Conservation (phyloP, 225 moss, liverwort and hornwort species). For the Pseudisothecium myosuroides region DNA sequence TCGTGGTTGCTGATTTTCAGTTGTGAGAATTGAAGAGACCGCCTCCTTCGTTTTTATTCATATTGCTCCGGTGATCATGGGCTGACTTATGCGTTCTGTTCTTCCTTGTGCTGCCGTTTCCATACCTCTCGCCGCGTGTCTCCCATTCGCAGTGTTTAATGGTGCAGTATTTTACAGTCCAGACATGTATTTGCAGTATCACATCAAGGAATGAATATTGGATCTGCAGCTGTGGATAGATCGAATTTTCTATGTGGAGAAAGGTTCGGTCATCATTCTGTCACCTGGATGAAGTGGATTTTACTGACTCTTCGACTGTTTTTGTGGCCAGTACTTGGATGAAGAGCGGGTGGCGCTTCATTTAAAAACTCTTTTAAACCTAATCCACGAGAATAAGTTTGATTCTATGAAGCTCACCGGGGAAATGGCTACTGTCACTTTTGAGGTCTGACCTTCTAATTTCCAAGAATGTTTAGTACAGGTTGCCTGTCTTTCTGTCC, state of each 20-base stretch:
- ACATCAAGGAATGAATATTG: neutral
- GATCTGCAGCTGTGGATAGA: neutral
- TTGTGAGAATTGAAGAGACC: neutral
- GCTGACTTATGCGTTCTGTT: neutral
- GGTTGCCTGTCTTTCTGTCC: neutral
- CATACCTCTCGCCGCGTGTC: neutral
- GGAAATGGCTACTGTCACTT: slow-evolving; percentile 76
- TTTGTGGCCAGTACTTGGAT: slow-evolving; percentile 44
- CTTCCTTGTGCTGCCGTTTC: neutral
- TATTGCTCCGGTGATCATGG: neutral
- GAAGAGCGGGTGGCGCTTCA: slow-evolving; percentile 75
- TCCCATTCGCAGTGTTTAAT: neutral
- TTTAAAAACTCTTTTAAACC: slow-evolving; percentile 48
- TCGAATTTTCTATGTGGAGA: neutral
- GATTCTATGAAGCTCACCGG: slow-evolving; percentile 49
- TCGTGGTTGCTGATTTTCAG: neutral
- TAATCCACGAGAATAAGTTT: slow-evolving; percentile 41
- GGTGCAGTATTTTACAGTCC: neutral
- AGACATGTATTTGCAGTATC: neutral
- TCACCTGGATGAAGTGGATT: neutral
- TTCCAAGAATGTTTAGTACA: neutral
- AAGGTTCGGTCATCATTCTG: neutral
- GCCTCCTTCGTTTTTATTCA: neutral
- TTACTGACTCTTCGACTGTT: neutral
- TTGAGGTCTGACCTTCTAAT: slow-evolving; percentile 41